Conservation (phyloP, 2,329 filamentous ascomycete genomes). For the Sporothrix pseudoabietina region DNA sequence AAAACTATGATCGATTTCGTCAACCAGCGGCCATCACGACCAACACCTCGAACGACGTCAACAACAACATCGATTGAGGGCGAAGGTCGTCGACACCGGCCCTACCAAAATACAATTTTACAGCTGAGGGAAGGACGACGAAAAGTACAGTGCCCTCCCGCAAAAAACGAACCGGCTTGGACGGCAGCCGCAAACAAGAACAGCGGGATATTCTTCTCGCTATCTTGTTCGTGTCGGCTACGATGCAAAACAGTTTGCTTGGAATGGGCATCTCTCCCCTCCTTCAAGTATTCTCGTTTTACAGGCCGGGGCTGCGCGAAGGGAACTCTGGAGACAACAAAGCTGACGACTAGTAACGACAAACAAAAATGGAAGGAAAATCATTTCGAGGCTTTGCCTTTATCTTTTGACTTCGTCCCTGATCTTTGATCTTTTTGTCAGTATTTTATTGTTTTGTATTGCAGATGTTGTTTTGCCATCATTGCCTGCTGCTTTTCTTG, state of each 20-base stretch:
- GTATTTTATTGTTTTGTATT: not conserved
- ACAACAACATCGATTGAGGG: not conserved
- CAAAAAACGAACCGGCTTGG: constrained; percentile 7
- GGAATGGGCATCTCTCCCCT: not conserved
- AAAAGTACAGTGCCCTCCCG: constrained; percentile 11
- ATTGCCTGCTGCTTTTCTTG: constrained; percentile 14
- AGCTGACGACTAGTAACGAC: constrained; percentile 23
- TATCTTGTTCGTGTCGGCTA: not conserved
- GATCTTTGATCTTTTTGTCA: constrained; percentile 3
- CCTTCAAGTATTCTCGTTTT: not conserved
- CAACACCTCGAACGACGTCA: not conserved
- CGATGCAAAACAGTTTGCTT: not conserved
- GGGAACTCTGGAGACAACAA: not conserved
- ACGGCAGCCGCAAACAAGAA: not conserved
- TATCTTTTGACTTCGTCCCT: not conserved
- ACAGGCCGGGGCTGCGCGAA: not conserved
- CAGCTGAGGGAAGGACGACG: constrained; percentile 2
- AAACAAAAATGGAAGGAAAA: constrained; percentile 19
- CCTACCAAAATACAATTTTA: constrained; percentile 11
- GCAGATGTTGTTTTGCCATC: not conserved
- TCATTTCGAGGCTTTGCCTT: constrained; percentile 15
- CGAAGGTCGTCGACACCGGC: constrained; percentile 1
- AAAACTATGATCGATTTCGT: not conserved
- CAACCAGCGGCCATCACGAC: constrained; percentile 21
- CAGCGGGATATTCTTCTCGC: not conserved